These are phyloP conservation scores for Fusarium ambrosium DNA, from an alignment of 2,329 filamentous ascomycete genomes.

Conservation along the genomic window DNA sequence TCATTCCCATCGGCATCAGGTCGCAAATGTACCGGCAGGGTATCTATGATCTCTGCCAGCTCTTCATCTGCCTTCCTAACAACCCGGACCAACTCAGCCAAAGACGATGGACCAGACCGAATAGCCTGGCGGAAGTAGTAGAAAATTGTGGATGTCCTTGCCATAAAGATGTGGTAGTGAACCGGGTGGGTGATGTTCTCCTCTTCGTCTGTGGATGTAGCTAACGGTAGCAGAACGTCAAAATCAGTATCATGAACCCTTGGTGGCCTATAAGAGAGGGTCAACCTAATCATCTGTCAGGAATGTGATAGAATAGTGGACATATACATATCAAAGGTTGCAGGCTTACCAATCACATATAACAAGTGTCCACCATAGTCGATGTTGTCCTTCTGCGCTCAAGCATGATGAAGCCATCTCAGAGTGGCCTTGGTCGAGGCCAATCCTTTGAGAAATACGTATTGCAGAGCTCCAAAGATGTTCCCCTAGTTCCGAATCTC, in stretches of 20 bases:
- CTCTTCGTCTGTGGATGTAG: background rate
- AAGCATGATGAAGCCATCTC: background rate
- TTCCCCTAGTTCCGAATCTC: constrained; percentile 19
- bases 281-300: background rate
- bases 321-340: background rate
- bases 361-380: constrained; percentile 28
- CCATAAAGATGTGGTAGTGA: constrained; percentile 1
- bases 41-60: background rate
- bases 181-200: background rate
- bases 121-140: background rate
- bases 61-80: background rate
- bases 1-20: background rate
- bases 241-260: background rate
- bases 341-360: constrained; percentile 22
- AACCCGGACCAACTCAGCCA: background rate
- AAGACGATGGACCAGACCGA: background rate
- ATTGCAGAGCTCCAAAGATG: background rate
- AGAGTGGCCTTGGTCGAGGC: background rate
- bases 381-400: constrained; percentile 19
- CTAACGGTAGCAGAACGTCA: background rate
- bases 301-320: background rate
- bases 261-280: background rate
- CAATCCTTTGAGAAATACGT: background rate
- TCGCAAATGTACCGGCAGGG: background rate
- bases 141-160: background rate